phyloP scores from a whole-genome alignment of 2,329 filamentous ascomycete genomes.

The Apiospora phragmitis region DNA sequence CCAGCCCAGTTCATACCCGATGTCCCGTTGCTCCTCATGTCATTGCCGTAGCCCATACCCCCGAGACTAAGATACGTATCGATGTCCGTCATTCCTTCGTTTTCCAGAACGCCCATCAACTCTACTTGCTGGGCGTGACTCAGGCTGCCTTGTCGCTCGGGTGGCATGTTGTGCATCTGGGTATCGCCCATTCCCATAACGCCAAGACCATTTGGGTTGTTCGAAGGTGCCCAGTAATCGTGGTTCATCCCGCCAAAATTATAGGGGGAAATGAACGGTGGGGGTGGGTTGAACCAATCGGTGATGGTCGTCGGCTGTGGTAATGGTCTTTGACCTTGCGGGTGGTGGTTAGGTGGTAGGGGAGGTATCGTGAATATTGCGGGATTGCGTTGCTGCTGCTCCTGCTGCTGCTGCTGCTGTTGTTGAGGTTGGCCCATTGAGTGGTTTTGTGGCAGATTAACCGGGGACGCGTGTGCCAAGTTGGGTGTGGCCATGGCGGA shows the following conservation, averaged over 20 bases:
- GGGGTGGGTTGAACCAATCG: slow-evolving; percentile 54
- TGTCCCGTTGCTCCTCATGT: slow-evolving; percentile 8
- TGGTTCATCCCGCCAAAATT: slow-evolving; percentile 42
- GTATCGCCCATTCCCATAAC: slow-evolving; percentile 24
- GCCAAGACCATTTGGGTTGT: slow-evolving; percentile 24
- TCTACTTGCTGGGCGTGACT: slow-evolving; percentile 82
- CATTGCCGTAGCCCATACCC: slow-evolving; percentile 28
- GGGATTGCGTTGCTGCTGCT: slow-evolving; percentile 19
- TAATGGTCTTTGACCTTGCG: slow-evolving; percentile 42
- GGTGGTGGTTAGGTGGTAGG: slow-evolving; percentile 17
- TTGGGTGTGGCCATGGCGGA: slow-evolving; percentile 24
- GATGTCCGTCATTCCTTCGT: slow-evolving; percentile 63
- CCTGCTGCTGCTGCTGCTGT: slow-evolving; percentile 17
- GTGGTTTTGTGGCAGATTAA: slow-evolving; percentile 21
- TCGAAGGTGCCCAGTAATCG: slow-evolving; percentile 28
- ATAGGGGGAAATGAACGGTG: slow-evolving; percentile 55
- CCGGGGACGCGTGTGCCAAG: slow-evolving; percentile 24
- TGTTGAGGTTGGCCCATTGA: slow-evolving; percentile 20
- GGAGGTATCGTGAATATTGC: slow-evolving; percentile 40
- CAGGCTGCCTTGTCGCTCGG: slow-evolving; percentile 65
- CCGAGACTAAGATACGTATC: slow-evolving; percentile 53
- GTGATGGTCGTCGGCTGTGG: slow-evolving; percentile 41
- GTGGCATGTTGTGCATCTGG: slow-evolving; percentile 29
- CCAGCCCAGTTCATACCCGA: slow-evolving; percentile 6
- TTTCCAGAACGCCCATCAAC: slow-evolving; percentile 79